Evolutionary conservation across 352 stramenopile species (phyloP), one percentile per base, ranked within the genome.

Genomic region (Pythium brachiatum): DNA sequence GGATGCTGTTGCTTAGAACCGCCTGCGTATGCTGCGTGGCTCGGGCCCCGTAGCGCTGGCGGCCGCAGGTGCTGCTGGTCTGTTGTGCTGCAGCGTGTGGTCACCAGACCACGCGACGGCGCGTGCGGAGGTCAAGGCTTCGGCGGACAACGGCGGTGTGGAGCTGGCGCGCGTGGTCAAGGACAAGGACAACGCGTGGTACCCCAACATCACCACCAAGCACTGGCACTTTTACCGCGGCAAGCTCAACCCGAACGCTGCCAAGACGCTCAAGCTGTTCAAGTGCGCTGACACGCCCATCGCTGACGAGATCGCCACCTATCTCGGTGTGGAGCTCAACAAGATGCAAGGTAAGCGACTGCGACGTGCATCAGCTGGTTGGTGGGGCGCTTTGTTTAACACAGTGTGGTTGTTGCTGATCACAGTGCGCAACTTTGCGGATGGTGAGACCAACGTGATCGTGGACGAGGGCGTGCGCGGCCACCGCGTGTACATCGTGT

Each of bases 181-280:
- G 23, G 58, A 55, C 23, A 56, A 70, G 21, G 72, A 77, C 48
- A 69, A 71, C 31, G 63, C 67, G 56, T 93, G 83, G 80, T 84
- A 83, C 60, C 83, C 82, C 18, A 90, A 93, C 73, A 88, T 77
- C 16, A 95, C 83, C 51, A 95, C 86, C 50, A 91, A 90, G 67
- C 76, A 91, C 75, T 95, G 86, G 86, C 83, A 95, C 66, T 94
- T 94, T 52, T 95, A 95, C 77, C 83, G 80, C 57, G 86, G 86
- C 51, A 95, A 94, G 70, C 85, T 94, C 76, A 89, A 90, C 63
- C 78, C 85, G 21, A 76, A 76, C 62, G 79, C 86, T 20, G 79
- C 79, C 72, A 91, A 94, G 72, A 89, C 82, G 57, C 81, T 95
- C 68, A 92, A 90, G 76, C 76, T 95, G n/a, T 95, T 95, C 70